These are phyloP conservation scores for Penicillium lividum DNA, from an alignment of 495 filamentous ascomycete species.

Conservation along the genomic window DNA sequence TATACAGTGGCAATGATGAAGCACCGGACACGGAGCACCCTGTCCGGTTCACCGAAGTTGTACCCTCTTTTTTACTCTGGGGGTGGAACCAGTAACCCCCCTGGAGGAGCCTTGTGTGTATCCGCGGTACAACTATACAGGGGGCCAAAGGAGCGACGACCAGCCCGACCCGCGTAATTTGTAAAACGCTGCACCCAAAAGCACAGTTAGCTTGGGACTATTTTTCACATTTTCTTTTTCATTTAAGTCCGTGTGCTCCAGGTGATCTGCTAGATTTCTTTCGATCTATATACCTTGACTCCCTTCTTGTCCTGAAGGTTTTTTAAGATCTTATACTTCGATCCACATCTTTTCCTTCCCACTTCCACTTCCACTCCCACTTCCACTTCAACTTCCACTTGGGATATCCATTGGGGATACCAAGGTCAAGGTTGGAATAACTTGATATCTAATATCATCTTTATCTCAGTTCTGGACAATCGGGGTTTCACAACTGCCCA, in stretches of 20 bases:
- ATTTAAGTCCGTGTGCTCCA: constrained; percentile 30
- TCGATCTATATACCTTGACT: constrained; percentile 31
- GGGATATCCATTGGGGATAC: background rate
- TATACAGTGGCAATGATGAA: constrained; percentile 18
- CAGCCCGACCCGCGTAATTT: constrained; percentile 24
- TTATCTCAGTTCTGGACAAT: background rate
- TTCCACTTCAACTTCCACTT: background rate
- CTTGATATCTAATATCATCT: background rate
- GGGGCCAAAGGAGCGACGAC: constrained; percentile 31
- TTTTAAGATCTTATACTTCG: constrained; percentile 17
- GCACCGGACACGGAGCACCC: constrained; percentile 13
- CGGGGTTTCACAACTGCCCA: background rate
- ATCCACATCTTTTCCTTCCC: constrained; percentile 7
- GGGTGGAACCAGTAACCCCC: constrained; percentile 18
- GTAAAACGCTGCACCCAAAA: constrained; percentile 28
- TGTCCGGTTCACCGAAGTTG: constrained; percentile 24
- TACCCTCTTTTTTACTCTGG: constrained; percentile 15
- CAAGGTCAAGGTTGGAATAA: background rate
- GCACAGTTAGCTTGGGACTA: constrained; percentile 19
- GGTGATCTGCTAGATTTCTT: constrained; percentile 22
- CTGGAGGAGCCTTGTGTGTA: constrained; percentile 28
- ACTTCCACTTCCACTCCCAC: background rate
- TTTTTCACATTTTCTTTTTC: constrained; percentile 16
- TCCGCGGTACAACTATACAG: constrained; percentile 29
- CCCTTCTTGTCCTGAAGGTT: constrained; percentile 5